Conservation (phyloP, 208 protist genomes). For the Kentomonas sorsogonicus region DNA sequence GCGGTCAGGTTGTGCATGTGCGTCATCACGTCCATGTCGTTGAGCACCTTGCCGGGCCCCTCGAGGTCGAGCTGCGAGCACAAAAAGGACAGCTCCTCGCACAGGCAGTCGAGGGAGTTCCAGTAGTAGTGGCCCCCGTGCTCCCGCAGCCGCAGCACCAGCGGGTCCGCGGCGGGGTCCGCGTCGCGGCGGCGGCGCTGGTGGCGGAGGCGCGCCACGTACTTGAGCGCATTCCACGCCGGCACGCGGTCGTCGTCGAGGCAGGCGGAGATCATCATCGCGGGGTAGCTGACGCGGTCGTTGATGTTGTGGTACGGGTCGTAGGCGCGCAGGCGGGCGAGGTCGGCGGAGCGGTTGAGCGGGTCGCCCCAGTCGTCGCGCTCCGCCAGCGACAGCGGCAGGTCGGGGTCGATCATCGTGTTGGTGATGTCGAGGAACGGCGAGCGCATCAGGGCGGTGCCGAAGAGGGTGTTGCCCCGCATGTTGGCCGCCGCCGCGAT, state of each 20-base stretch:
- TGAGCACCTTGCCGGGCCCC: slow-evolving; percentile 73
- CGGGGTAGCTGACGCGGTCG: slow-evolving; percentile 83
- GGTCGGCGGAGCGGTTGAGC: slow-evolving; percentile 61
- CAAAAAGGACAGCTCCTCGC: slow-evolving; percentile 85
- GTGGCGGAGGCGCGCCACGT: slow-evolving; percentile 80
- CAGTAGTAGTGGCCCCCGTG: slow-evolving; percentile 83
- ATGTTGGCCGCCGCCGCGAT: slow-evolving; percentile 93
- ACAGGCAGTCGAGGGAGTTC: slow-evolving; percentile 75
- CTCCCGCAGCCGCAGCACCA: slow-evolving; percentile 60
- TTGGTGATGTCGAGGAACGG: slow-evolving; percentile 93
- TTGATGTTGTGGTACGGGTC: slow-evolving; percentile 91
- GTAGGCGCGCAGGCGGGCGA: slow-evolving; percentile 62
- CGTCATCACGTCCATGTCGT: slow-evolving; percentile 92
- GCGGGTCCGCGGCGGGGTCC: slow-evolving; percentile 67
- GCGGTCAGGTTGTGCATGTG: slow-evolving; percentile 87
- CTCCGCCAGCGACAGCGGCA: slow-evolving; percentile 89
- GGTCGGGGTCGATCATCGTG: slow-evolving; percentile 88
- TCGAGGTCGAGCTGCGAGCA: slow-evolving; percentile 80
- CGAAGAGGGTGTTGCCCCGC: slow-evolving; percentile 77
- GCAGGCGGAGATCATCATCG: slow-evolving; percentile 88
- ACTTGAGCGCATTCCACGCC: slow-evolving; percentile 87
- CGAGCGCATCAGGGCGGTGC: slow-evolving; percentile 78
- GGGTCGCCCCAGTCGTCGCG: slow-evolving; percentile 94
- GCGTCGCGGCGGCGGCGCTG: slow-evolving; percentile 62
- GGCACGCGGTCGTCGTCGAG: slow-evolving; percentile 89